These are phyloP conservation scores for Coemansia sp. DNA, from an alignment of 192 early-diverging fungal genomes.

Conservation along the genomic window DNA sequence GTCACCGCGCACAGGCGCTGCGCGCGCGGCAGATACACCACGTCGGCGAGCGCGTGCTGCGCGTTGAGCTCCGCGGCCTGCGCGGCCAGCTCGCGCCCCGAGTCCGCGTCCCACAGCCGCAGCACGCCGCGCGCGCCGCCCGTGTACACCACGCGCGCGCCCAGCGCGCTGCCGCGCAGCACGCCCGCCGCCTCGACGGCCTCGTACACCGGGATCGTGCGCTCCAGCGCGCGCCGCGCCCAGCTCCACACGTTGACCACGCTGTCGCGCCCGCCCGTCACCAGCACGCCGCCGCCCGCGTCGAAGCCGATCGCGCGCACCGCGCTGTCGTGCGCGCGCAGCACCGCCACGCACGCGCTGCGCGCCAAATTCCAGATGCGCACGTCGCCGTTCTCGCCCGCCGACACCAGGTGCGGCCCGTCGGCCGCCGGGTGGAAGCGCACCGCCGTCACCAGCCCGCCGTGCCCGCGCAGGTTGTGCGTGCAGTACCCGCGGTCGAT, in stretches of 20 bases:
- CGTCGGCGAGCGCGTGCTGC: constrained; percentile 71
- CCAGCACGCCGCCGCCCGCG: constrained; percentile 60
- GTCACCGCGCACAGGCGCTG: constrained; percentile 71
- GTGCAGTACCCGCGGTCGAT: constrained; percentile 88
- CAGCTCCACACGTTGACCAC: constrained; percentile 90
- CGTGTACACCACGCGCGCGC: constrained; percentile 69
- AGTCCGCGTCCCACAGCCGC: constrained; percentile 82
- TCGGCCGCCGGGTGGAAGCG: constrained; percentile 71
- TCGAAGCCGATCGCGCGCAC: constrained; percentile 83
- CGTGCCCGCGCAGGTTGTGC: constrained; percentile 92
- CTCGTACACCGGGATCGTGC: constrained; percentile 87
- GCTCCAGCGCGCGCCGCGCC: constrained; percentile 55
- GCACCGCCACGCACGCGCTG: constrained; percentile 68
- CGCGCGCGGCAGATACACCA: constrained; percentile 57
- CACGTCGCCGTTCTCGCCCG: constrained; percentile 86
- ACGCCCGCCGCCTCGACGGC: constrained; percentile 82
- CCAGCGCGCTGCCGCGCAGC: constrained; percentile 38
- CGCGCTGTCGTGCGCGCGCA: constrained; percentile 84
- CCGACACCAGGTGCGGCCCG: constrained; percentile 69
- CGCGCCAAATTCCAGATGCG: constrained; percentile 84
- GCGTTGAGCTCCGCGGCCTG: constrained; percentile 68
- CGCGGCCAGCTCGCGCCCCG: constrained; percentile 63
- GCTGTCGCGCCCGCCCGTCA: constrained; percentile 86
- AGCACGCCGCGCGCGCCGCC: constrained; percentile 80
- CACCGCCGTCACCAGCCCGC: constrained; percentile 78